Evolutionary conservation across 2,329 filamentous ascomycete species (phyloP), one percentile per base, ranked within the genome.

Genomic region (Exophiala sideris): DNA sequence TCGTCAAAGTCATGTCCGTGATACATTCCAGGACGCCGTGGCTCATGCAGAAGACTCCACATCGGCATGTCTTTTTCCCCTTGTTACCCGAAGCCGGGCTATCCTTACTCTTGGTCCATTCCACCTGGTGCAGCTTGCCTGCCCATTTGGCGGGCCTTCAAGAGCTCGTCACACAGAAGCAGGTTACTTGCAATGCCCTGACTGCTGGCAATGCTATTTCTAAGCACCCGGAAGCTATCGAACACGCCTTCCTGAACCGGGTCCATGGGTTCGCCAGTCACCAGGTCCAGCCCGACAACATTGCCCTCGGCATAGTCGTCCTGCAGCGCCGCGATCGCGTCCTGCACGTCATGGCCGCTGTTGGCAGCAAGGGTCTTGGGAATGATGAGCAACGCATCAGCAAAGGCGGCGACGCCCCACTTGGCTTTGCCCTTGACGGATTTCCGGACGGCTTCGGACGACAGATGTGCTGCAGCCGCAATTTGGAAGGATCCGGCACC

Each of bases 301-400:
- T 94, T 89, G 53, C 92, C 92, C 33, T 96, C 88, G 6, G 79
- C 78, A 63, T 88, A 80, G 73, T 95, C 92, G 66, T 96, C 91
- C 70, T 95, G 89, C 54, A 99, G 78, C 38, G 82, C 82, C 48
- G 91, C 91, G 68, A 99, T 78, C 62, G 91, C 87, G 76, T 99
- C 94, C 75, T 99, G 94, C 59, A 99, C 89, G 68, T 99, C 94
- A 66, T 96, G 91, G 56, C 94, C 94, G 48, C 90, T 90, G 69
- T 99, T 99, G 62, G 91, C 91, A 42, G 94, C 94, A 60, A 99
- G 80, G 2, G 91, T 97, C 83, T 99, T 99, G 66, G 94, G 94
- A 67, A 99, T 97, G 66, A 99, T 81, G 59, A 99, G 80, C 42
- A 99, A 81, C 49, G 94, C 92, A 73, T 99, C 92, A 6, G 94